Conservation (phyloP, 192 early-diverging fungal species). For the Pecoramyces ruminantium region DNA sequence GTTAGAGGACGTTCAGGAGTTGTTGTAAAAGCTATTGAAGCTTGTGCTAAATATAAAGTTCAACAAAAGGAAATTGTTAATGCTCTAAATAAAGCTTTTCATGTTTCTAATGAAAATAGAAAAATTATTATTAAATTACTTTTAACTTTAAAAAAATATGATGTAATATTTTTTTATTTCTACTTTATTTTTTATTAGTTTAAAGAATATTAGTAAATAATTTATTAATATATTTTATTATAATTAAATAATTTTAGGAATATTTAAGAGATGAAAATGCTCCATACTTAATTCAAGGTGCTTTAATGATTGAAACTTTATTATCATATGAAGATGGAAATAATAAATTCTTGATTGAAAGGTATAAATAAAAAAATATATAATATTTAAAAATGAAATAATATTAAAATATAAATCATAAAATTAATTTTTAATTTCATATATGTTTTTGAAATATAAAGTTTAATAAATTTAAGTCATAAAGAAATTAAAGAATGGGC, state of each 20-base stretch:
- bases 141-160: neutral
- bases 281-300: neutral
- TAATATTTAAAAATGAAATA: no score
- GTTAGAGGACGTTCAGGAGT: constrained; percentile 45
- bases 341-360: neutral
- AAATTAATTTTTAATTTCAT: no score
- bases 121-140: neutral
- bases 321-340: neutral
- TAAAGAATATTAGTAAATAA: no score
- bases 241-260: neutral
- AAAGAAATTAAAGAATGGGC: constrained; percentile 19
- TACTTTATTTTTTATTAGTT: no score
- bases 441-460: neutral
- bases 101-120: neutral
- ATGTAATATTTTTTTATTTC: neutral
- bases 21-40: constrained; percentile 48
- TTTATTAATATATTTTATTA: no score
- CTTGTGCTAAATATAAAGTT: constrained; percentile 30
- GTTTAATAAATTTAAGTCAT: neutral
- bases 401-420: no score
- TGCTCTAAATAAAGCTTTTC: neutral
- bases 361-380: no score
- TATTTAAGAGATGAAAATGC: neutral
- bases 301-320: neutral
- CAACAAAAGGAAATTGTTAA: neutral